Evolutionary conservation across 2,329 filamentous ascomycete genomes (phyloP).

Genomic region (Fusarium sterilihyphosum): DNA sequence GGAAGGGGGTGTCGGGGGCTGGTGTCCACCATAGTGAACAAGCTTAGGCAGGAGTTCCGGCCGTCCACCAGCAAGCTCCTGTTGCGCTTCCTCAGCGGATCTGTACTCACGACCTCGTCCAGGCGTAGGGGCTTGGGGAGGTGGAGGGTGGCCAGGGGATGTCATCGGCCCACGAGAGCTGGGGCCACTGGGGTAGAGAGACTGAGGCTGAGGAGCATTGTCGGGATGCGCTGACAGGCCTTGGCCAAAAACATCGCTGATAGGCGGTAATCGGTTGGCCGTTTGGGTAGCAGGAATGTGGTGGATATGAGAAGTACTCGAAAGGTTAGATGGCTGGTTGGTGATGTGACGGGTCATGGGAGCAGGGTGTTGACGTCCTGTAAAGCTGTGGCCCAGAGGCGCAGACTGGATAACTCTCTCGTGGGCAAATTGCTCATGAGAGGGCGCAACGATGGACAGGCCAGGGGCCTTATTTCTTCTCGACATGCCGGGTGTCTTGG

Average conservation of each 20-base stretch:
- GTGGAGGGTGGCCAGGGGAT: slow-evolving; percentile 78
- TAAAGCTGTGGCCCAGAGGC: slow-evolving; percentile 93
- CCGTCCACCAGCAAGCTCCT: slow-evolving; percentile 88
- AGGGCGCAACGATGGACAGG: slow-evolving; percentile 93
- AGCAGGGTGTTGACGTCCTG: slow-evolving; percentile 83
- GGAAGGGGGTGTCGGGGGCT: slow-evolving; percentile 91
- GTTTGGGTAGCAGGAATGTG: slow-evolving; percentile 90
- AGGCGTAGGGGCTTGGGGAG: slow-evolving; percentile 61
- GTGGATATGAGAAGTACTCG: slow-evolving; percentile 89
- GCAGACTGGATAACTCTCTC: slow-evolving; percentile 98
- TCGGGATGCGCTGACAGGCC: slow-evolving; percentile 72
- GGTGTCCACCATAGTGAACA: slow-evolving; percentile 93
- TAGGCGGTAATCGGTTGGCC: slow-evolving; percentile 89
- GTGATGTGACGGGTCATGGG: slow-evolving; percentile 80
- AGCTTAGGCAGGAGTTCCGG: slow-evolving; percentile 92
- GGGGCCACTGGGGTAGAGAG: slow-evolving; percentile 69
- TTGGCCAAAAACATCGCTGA: slow-evolving; percentile 93
- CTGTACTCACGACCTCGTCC: slow-evolving; percentile 85
- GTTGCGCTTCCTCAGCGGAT: slow-evolving; percentile 94
- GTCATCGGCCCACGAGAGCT: slow-evolving; percentile 75
- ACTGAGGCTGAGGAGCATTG: slow-evolving; percentile 50
- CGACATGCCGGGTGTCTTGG: slow-evolving; percentile 78
- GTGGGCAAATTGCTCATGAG: slow-evolving; percentile 89
- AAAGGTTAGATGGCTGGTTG: slow-evolving; percentile 84
- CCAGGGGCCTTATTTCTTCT: slow-evolving; percentile 84